phyloP scores from a whole-genome alignment of 805 yeast species.

The Candida lessepsii region DNA sequence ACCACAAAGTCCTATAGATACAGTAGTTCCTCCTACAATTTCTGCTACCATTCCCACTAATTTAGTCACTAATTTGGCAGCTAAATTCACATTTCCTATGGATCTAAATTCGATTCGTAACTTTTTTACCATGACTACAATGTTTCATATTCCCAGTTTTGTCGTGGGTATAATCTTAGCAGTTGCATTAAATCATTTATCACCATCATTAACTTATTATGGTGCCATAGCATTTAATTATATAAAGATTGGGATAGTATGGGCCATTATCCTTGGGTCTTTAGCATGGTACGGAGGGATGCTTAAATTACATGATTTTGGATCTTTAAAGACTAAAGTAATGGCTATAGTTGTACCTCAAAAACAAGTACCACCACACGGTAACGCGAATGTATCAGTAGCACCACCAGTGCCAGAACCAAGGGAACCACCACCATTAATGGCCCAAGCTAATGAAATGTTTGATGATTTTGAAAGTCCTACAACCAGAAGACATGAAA shows the following conservation, averaged over 20 bases:
- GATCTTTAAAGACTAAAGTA: not conserved
- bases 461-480: slow-evolving; percentile 3
- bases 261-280: slow-evolving; percentile 24
- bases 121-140: not conserved
- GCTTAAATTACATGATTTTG: slow-evolving; percentile 12
- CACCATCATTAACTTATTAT: slow-evolving; percentile 23
- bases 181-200: slow-evolving; percentile 19
- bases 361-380: too few relatives aligned
- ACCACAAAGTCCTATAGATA: too few relatives aligned
- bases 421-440: slow-evolving; percentile 10
- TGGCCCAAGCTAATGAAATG: slow-evolving; percentile 12
- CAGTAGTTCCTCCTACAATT: too few relatives aligned
- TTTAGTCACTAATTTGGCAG: too few relatives aligned
- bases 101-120: too few relatives aligned
- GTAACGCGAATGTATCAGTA: too few relatives aligned
- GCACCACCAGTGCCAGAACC: not conserved
- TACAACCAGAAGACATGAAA: slow-evolving; percentile 5
- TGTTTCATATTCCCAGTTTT: slow-evolving; percentile 29
- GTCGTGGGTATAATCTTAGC: slow-evolving; percentile 26
- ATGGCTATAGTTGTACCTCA: too few relatives aligned
- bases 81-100: too few relatives aligned
- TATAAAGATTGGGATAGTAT: slow-evolving; percentile 23
- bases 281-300: slow-evolving; percentile 33
- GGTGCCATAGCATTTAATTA: slow-evolving; percentile 19
- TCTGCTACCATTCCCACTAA: too few relatives aligned